Evolutionary conservation across 2,329 filamentous ascomycete species (phyloP).

Genomic region (Dryadomyces sulphureus): DNA sequence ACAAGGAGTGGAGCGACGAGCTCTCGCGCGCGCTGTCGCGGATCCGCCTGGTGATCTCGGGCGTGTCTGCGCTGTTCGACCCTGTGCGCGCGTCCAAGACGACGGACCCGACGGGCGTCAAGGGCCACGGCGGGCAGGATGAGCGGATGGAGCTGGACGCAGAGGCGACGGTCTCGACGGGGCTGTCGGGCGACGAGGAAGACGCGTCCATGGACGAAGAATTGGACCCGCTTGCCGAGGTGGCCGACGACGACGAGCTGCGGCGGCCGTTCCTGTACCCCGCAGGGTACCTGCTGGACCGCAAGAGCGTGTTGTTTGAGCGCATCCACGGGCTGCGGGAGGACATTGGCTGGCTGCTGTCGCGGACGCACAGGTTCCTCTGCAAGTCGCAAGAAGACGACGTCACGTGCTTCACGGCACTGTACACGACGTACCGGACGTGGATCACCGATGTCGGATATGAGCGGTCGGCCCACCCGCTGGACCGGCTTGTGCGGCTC

Average conservation of each 20-base stretch:
- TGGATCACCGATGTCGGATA: constrained; percentile 98
- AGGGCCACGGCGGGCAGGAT: constrained; percentile 20
- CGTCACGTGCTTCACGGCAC: constrained; percentile 81
- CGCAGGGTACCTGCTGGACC: constrained; percentile 66
- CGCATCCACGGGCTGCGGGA: constrained; percentile 71
- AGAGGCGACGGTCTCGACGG: not conserved
- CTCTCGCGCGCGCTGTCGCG: constrained; percentile 81
- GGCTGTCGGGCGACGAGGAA: constrained; percentile 34
- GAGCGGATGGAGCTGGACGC: not conserved
- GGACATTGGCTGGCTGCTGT: constrained; percentile 64
- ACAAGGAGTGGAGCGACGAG: constrained; percentile 98
- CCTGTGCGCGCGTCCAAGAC: constrained; percentile 50
- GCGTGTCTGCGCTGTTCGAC: constrained; percentile 81
- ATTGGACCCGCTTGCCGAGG: constrained; percentile 42
- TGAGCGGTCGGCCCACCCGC: constrained; percentile 81
- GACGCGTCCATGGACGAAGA: constrained; percentile 30
- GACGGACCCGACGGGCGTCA: constrained; percentile 17
- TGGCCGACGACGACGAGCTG: constrained; percentile 65
- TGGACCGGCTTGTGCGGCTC: constrained; percentile 74
- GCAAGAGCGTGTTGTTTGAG: constrained; percentile 48
- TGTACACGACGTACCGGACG: constrained; percentile 84
- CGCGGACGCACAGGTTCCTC: constrained; percentile 73
- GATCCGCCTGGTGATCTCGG: constrained; percentile 76
- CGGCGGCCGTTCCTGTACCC: constrained; percentile 80
- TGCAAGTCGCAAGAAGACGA: constrained; percentile 81